Base-by-base conservation (phyloP, 2,329 filamentous ascomycete genomes). In the Simplicillium sp. region DNA sequence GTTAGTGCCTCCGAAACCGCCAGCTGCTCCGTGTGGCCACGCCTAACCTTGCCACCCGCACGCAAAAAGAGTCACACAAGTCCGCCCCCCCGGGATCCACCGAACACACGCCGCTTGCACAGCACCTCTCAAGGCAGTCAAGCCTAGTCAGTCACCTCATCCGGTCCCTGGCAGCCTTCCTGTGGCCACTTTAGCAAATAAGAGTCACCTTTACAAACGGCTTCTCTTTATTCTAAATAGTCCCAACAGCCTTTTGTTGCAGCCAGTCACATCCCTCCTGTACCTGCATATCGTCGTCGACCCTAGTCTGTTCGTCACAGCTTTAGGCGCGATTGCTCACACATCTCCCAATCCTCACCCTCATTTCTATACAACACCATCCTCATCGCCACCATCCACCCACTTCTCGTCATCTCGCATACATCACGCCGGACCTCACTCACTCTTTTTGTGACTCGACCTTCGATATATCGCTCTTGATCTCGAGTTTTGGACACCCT, bases 41-140 rank as follows among this genome's bases (percentile, higher is more conserved):
- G 53, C 54, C 49, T 55, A 54, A 33, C 55, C 49, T 59, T 51
- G 57, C 58, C 56, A 57, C 60, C 59, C 60, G 54, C 52, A 33
- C 31, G 42, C 53, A 50, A 59, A 50, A 59, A 53, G 59, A 62
- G 59, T 62, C 59, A 62, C 58, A 62, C 50, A 48, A 49, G 44
- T 38, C 39, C 42, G 46, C 50, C 44, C 48, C 46, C 45, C 49
- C 47, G 44, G 48, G 52, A 49, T 43, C 46, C 45, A 39, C 37
- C 39, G 35, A 38, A 13, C 41, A 44, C 45, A 43, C 20, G 20
- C 20, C 20, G 20, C 20, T 25, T 25, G 20, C 20, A 25, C 20
- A 25, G 20, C 20, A 25, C 20, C 20, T 25, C 20, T 25, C 20
- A 25, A 25, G 20, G 20, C 20, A 25, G 20, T 47, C 49, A 43